Base-by-base conservation (phyloP, 108 stramenopile genomes). In the Ochromonas danica region DNA sequence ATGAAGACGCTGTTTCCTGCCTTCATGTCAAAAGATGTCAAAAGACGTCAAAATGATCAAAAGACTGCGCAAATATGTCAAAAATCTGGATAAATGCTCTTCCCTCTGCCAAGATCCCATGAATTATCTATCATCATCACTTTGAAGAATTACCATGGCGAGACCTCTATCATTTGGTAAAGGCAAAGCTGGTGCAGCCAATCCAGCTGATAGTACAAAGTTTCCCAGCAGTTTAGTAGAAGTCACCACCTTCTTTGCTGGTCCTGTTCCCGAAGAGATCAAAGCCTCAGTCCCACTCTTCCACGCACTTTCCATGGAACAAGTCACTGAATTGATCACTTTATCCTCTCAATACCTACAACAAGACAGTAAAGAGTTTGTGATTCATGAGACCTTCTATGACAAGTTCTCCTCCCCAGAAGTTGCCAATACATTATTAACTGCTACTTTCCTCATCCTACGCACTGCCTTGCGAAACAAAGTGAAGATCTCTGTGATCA, bases 391-490 rank as follows among this genome's bases (percentile, higher is more conserved):
- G 17, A 22, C 10, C 51, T 57, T 57, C 51, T 57, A 57, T 22
- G 51, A 57, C 51, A 22, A 10, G 17, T 10, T 22, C 17, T 22
- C 22, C 17, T 14, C 22, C 36, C 22, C 31, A 6, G 51, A 33
- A 6, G 51, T 35, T 31, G 17, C 38, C 31, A 60, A 75, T 31
- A 33, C 27, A 27, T 35, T 75, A 33, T 14, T 31, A 6, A 75
- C 72, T 36, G 72, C 45, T 10, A 31, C 38, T 6, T 75, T 41
- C 72, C 6, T 27, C 17, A 6, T 75, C 51, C 3, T 25, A 36
- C 72, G 40, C 14, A 75, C 31, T 6, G 72, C 72, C 3, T 10
- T 75, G 28, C 36, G 40, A 27, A 45, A 75, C 27, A 75, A 75
- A 36, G 25, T 60, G 10, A 75, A 42, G 40, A 14, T 45, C 10